These are phyloP conservation scores for Odonthalia washingtoniensis DNA, from an alignment of 31 red algal species.

Conservation along the genomic window DNA sequence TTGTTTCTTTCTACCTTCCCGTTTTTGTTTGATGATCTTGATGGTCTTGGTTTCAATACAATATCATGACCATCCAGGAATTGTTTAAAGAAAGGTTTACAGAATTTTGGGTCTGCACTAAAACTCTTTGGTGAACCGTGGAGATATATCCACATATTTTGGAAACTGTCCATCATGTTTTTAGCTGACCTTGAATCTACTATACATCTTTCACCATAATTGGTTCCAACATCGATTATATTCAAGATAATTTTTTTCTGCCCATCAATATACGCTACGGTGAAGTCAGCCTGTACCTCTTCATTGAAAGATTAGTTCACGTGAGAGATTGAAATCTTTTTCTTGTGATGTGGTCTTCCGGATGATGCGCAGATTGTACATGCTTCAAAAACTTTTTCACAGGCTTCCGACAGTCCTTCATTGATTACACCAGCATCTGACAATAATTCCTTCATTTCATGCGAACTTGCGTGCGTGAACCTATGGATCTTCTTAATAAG, in stretches of 20 bases:
- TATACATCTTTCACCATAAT: slow-evolving; percentile 6
- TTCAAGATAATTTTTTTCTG: slow-evolving; percentile 6
- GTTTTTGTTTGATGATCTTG: slow-evolving; percentile 27
- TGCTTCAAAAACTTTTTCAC: slow-evolving; percentile 33
- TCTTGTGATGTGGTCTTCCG: background rate
- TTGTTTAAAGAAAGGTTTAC: background rate
- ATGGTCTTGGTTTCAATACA: slow-evolving; percentile 2
- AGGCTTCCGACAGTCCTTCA: background rate
- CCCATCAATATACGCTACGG: background rate
- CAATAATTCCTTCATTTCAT: slow-evolving; percentile 34
- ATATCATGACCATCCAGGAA: slow-evolving; percentile 24
- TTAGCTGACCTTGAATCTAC: background rate
- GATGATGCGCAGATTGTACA: slow-evolving; percentile 17
- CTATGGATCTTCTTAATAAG: slow-evolving; percentile 36
- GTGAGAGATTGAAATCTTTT: slow-evolving; percentile 3
- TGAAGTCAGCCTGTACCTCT: background rate
- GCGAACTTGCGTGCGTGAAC: slow-evolving; percentile 21
- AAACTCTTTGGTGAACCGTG: slow-evolving; percentile 16
- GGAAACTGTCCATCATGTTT: background rate
- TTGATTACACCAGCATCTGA: background rate
- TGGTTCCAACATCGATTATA: slow-evolving; percentile 11
- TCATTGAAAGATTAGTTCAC: slow-evolving; percentile 1
- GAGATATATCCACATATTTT: background rate
- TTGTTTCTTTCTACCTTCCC: slow-evolving; percentile 37
- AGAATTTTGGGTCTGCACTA: slow-evolving; percentile 24